Base-by-base conservation (phyloP, 345 rosid genomes). In the Ceriops zippeliana region DNA sequence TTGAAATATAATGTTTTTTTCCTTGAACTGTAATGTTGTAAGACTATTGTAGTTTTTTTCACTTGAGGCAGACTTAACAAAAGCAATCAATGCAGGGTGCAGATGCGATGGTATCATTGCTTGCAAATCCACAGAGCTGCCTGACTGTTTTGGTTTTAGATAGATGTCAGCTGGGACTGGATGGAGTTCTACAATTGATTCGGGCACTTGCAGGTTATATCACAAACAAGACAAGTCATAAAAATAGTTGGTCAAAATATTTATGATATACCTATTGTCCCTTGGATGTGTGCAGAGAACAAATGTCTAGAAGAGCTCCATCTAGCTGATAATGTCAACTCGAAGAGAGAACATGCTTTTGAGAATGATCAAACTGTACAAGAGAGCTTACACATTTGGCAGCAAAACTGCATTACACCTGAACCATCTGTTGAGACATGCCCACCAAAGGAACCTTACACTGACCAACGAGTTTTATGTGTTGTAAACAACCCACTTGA, bases 161-260 rank as follows among this genome's bases (percentile, higher is more conserved):
- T 79, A 90, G 83, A 72, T 91, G 98, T 79, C 85, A 83, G 73
- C 87, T 95, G 72, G 92, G 90, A 71, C 86, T 86, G 66, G 54
- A 78, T 16, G 92, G 89, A 70, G 69, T 90, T 66, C 83, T 90
- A 71, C 81, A 85, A 77, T 70, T 95, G 69, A 71, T 90, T 65
- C 87, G 85, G 62, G 90, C 98, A 64, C 76, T 91, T 52, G 73
- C 89, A 81, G 98, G 99, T 91, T 63, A 74, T 52, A 65, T 52
- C 27, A 28, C 10, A 28, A 61, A 27, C 69, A 58, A 66, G 21
- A 60, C 58, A 61, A 27, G 28, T 42, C 57, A 49, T 60, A 1
- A 7, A 21, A 30, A 15, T 58, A 13, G 2, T 22, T 32, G 28
- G 52, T 11, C 27, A 11, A 42, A 38, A 42, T 26, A 46, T 49